Base-by-base conservation (phyloP, 1,139 yeast genomes). In the Kodamaea arcana region DNA sequence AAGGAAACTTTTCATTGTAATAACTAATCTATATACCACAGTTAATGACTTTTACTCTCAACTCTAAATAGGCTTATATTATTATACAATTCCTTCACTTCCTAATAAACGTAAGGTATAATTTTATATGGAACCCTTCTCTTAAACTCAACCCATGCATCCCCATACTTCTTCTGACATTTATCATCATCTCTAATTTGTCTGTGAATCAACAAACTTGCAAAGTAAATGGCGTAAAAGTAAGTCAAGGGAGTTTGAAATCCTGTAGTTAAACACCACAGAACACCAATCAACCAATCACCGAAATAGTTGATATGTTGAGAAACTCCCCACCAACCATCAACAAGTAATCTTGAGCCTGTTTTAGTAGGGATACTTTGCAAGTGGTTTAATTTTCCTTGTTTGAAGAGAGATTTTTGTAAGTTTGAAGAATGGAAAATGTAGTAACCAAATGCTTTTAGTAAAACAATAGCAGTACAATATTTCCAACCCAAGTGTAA, bases 271-370 rank as follows among this genome's bases (percentile, higher is more conserved):
- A 92, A 68, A 58, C 97, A 88, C 94, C 96, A 90, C 29, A 95
- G 79, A 67, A 86, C 72, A 0, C 97, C 88, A 54, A 88, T 80
- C 33, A 94, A 55, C 94, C 97, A 88, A 62, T 92, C 98, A 26
- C 98, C 98, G 43, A 90, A 73, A 60, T 92, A 92, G 56, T 92
- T 92, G 56, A 87, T 87, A 57, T 92, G 98, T 48, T 95, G 95
- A 5, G 95, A 80, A 27, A 70, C 60, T 3, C 84, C 85, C 98
- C 98, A 92, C 98, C 98, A 92, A 2, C 97, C 97, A 50, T 87
- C 94, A 38, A 80, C 75, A 35, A 92, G 66, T 44, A 92, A 72
- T 51, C 77, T 83, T 25, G 95, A 83, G 1, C 95, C 95, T 11
- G 85, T 78, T 22, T 72, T 66, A 1, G 97, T 83, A 43, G 75